phyloP scores from a whole-genome alignment of 331 rosid genomes.

The Phaseolus coccineus region DNA sequence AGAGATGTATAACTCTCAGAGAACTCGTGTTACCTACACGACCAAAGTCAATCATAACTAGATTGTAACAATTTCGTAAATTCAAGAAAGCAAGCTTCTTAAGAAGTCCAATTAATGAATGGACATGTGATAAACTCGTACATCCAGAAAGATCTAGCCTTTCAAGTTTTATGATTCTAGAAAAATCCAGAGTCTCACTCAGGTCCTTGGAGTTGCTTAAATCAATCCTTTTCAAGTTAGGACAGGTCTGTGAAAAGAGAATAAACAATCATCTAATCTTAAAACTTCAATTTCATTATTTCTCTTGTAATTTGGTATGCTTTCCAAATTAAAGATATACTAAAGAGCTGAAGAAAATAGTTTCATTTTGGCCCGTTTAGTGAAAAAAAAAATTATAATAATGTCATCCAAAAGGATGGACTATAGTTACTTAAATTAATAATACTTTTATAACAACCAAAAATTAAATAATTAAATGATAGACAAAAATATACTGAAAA shows the following conservation, averaged over 20 bases:
- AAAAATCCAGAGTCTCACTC: background rate
- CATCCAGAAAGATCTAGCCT: slow-evolving; percentile 5
- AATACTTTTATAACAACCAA: too few relatives aligned
- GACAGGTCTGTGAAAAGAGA: slow-evolving; percentile 30
- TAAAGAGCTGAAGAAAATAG: too few relatives aligned
- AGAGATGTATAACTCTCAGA: slow-evolving; percentile 17
- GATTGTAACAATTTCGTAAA: slow-evolving; percentile 9
- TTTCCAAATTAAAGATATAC: too few relatives aligned
- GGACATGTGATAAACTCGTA: background rate
- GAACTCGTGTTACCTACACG: background rate
- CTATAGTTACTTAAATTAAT: too few relatives aligned
- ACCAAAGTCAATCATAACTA: background rate
- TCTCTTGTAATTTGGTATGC: too few relatives aligned
- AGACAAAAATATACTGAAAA: too few relatives aligned
- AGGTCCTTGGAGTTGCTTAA: slow-evolving; percentile 35
- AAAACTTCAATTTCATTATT: too few relatives aligned
- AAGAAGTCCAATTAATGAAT: slow-evolving; percentile 39
- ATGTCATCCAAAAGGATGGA: too few relatives aligned
- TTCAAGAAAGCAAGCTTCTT: slow-evolving; percentile 26
- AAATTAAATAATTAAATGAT: too few relatives aligned
- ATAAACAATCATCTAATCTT: too few relatives aligned
- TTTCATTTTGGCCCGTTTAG: too few relatives aligned
- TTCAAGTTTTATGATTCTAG: background rate
- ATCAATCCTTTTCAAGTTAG: slow-evolving; percentile 34
- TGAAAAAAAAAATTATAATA: too few relatives aligned